Conservation (phyloP, 2,329 filamentous ascomycete genomes). For the Claviceps capensis region DNA sequence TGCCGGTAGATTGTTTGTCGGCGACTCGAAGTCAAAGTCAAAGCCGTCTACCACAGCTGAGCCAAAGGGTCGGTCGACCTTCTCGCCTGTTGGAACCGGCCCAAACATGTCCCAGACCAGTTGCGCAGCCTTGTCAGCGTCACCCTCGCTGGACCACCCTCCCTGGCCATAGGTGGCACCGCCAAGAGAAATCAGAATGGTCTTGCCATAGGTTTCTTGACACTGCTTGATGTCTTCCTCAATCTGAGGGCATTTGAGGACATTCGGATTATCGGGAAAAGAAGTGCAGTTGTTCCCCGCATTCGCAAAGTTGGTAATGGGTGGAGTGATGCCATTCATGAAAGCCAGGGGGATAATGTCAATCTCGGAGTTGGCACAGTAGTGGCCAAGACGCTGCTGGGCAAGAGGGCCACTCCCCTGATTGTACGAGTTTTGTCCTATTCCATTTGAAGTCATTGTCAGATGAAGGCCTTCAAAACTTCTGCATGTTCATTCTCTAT, state of each 20-base stretch:
- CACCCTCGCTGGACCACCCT: slow-evolving; percentile 41
- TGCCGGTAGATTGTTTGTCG: slow-evolving; percentile 42
- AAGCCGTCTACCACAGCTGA: slow-evolving; percentile 56
- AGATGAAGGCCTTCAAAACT: background rate
- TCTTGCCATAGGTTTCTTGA: slow-evolving; percentile 50
- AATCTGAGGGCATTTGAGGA: slow-evolving; percentile 47
- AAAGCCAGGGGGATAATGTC: slow-evolving; percentile 50
- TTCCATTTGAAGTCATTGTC: background rate
- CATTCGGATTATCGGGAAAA: slow-evolving; percentile 26
- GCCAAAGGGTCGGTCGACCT: slow-evolving; percentile 37
- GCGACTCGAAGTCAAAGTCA: slow-evolving; percentile 60
- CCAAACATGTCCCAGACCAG: slow-evolving; percentile 61
- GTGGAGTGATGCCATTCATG: slow-evolving; percentile 39
- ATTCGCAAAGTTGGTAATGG: slow-evolving; percentile 50
- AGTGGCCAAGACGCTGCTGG: slow-evolving; percentile 7
- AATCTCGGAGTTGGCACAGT: slow-evolving; percentile 4
- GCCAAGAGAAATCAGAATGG: slow-evolving; percentile 58
- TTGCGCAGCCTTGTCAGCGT: slow-evolving; percentile 42
- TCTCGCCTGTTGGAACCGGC: slow-evolving; percentile 29
- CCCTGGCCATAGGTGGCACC: slow-evolving; percentile 58
- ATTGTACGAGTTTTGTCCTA: slow-evolving; percentile 46
- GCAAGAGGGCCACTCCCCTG: slow-evolving; percentile 12
- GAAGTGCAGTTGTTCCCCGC: slow-evolving; percentile 44
- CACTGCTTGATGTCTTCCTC: slow-evolving; percentile 45
- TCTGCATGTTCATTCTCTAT: background rate